Conservation (phyloP, 805 yeast genomes). For the Ogataea dorogensis region DNA sequence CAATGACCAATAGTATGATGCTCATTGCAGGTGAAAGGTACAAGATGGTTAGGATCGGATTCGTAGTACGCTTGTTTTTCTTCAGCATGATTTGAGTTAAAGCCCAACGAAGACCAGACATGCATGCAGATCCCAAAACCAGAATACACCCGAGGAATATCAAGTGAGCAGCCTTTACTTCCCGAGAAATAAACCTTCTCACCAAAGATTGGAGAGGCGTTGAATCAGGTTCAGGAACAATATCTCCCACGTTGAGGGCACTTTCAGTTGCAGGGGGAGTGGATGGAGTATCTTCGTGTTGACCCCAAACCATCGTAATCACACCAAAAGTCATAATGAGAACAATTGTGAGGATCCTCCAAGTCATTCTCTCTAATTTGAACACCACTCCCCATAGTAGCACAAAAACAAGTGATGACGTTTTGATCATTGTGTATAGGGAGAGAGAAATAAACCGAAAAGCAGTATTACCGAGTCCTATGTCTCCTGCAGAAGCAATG, state of each 20-base stretch:
- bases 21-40: conserved; percentile 87
- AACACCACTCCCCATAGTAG: conserved; percentile 82
- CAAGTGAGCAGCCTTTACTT: conserved; percentile 22
- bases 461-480: conserved; percentile 87
- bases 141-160: conserved; percentile 60
- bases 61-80: conserved; percentile 53
- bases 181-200: conserved; percentile 6
- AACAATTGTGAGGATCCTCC: conserved; percentile 69
- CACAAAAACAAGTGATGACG: conserved; percentile 86
- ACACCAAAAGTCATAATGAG: conserved; percentile 81
- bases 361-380: conserved; percentile 69
- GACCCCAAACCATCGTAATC: conserved; percentile 74
- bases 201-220: conserved; percentile 7
- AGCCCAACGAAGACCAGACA: conserved; percentile 94
- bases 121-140: conserved; percentile 73
- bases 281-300: conserved; percentile 29
- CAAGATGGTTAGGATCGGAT: conserved; percentile 81
- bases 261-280: conserved; percentile 8
- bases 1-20: conserved; percentile 55
- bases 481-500: conserved; percentile 85
- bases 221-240: conserved; percentile 19
- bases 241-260: conserved; percentile 20
- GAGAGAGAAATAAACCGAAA: conserved; percentile 76
- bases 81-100: conserved; percentile 80
- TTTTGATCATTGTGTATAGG: conserved; percentile 89